phyloP scores from a whole-genome alignment of 1,284 basidiomycete genomes.

The Pterulicium gracile region DNA sequence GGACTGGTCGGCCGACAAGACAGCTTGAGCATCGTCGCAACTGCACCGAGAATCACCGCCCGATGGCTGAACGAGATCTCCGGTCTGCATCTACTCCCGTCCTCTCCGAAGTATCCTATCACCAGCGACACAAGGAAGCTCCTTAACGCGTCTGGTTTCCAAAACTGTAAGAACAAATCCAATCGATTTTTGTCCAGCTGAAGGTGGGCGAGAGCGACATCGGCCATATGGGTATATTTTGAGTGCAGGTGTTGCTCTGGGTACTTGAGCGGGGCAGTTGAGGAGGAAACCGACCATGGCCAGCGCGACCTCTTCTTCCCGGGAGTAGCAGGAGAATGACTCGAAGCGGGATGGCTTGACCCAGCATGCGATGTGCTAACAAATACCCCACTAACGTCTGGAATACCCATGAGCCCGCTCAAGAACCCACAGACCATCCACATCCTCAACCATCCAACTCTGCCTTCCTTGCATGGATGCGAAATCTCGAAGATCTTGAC shows the following conservation, averaged over 20 bases:
- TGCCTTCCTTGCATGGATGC: background rate
- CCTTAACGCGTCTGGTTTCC: background rate
- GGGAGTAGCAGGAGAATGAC: no score
- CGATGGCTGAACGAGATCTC: background rate
- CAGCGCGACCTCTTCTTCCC: background rate
- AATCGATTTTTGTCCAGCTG: background rate
- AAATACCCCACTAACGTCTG: background rate
- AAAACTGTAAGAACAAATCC: background rate
- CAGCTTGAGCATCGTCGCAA: background rate
- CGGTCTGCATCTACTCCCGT: background rate
- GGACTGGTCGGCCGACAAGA: background rate
- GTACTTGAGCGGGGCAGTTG: background rate
- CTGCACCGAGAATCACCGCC: background rate
- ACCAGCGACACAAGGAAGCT: background rate
- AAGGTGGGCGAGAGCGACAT: background rate
- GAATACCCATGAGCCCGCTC: background rate
- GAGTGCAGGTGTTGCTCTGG: background rate
- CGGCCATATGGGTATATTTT: background rate
- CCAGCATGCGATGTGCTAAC: background rate
- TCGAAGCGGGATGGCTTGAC: no score
- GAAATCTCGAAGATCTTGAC: background rate
- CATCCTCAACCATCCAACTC: background rate
- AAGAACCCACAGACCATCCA: background rate
- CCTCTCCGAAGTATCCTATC: background rate
- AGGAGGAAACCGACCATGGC: background rate